phyloP scores from a whole-genome alignment of 495 filamentous ascomycete genomes.

The Aspergillus saccharolyticus region DNA sequence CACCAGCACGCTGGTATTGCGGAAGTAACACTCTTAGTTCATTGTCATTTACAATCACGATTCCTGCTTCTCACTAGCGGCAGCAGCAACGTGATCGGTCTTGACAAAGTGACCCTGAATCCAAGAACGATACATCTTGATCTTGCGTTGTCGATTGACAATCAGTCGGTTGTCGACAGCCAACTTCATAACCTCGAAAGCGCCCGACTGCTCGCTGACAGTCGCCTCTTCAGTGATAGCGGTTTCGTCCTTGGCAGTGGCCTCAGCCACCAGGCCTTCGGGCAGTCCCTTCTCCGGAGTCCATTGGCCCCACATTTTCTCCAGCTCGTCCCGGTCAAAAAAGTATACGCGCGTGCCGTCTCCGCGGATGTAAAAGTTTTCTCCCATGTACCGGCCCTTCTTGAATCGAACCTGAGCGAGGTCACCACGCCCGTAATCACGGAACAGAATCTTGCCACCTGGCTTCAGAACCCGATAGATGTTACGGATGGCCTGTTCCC shows the following conservation, averaged over 20 bases:
- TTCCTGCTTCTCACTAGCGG: constrained; percentile 12
- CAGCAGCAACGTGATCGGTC: constrained; percentile 27
- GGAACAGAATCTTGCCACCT: constrained; percentile 84
- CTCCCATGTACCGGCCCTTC: constrained; percentile 83
- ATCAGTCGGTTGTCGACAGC: constrained; percentile 81
- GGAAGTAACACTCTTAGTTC: background rate
- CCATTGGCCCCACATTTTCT: constrained; percentile 68
- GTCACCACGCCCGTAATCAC: constrained; percentile 94
- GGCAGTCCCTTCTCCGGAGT: constrained; percentile 32
- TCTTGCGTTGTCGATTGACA: constrained; percentile 80
- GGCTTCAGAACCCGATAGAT: constrained; percentile 76
- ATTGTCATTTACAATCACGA: constrained; percentile 2
- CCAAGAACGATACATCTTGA: constrained; percentile 99
- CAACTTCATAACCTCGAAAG: constrained; percentile 68
- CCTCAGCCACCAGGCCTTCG: constrained; percentile 14
- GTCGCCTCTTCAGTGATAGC: constrained; percentile 10
- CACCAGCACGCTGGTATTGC: background rate
- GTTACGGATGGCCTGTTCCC: constrained; percentile 76
- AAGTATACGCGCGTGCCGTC: constrained; percentile 98
- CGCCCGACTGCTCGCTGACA: constrained; percentile 16
- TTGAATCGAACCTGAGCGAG: constrained; percentile 95
- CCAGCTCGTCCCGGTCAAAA: constrained; percentile 81
- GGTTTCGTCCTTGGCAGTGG: background rate
- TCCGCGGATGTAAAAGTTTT: constrained; percentile 95
- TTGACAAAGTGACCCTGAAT: constrained; percentile 89